Conservation (phyloP, 148 eudicot species). For the Selenicereus undatus region DNA sequence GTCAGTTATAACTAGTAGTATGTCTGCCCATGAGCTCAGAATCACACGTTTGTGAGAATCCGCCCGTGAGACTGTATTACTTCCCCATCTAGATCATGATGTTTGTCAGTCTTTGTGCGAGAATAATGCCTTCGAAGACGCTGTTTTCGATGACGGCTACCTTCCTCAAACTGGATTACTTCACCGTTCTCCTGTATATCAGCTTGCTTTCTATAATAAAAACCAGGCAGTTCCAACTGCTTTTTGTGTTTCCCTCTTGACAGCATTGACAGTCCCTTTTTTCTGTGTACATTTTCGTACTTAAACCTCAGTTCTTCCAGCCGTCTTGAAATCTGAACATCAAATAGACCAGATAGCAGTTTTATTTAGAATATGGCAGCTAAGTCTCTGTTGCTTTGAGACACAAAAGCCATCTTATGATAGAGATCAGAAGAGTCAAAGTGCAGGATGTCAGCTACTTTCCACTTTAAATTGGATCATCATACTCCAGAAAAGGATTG, state of each 20-base stretch:
- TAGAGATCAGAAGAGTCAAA: not conserved
- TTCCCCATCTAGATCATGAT: conserved; percentile 33
- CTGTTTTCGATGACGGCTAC: conserved; percentile 16
- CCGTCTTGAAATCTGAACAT: conserved; percentile 63
- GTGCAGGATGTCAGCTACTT: not conserved
- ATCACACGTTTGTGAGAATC: conserved; percentile 29
- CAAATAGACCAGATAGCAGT: not conserved
- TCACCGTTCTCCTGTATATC: conserved; percentile 29
- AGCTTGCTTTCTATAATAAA: conserved; percentile 11
- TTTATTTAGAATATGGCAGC: not conserved
- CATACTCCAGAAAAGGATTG: not conserved
- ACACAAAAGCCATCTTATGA: not conserved
- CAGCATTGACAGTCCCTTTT: conserved; percentile 35
- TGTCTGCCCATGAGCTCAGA: conserved; percentile 29
- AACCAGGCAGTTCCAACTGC: conserved; percentile 20
- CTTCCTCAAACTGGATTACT: conserved; percentile 24
- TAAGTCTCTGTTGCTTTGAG: not conserved
- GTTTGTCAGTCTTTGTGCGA: conserved; percentile 19
- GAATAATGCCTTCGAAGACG: conserved; percentile 28
- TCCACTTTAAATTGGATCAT: not conserved
- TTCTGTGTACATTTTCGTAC: conserved; percentile 58
- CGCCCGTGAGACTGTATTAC: conserved; percentile 19
- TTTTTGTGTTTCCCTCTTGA: conserved; percentile 47
- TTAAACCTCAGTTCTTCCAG: conserved; percentile 68
- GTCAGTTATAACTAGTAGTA: conserved; percentile 19